phyloP scores from a whole-genome alignment of 2,329 filamentous ascomycete species.

The Talaromyces amestolkiae region DNA sequence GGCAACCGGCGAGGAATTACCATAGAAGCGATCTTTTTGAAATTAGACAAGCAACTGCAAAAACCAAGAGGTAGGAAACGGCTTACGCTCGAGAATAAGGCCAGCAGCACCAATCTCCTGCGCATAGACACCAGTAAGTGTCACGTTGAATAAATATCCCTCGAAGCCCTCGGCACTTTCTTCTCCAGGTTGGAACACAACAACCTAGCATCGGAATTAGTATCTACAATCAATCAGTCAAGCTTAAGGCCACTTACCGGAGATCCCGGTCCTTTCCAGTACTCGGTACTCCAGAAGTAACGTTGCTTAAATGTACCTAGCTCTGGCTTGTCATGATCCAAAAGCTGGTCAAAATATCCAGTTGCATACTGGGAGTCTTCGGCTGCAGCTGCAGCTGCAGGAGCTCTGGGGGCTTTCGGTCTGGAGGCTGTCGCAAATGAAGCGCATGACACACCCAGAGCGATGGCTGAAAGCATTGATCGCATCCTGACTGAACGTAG shows the following conservation, averaged over 20 bases:
- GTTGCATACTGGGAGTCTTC: slow-evolving; percentile 17
- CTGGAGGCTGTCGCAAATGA: slow-evolving; percentile 9
- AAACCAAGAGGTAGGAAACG: neutral
- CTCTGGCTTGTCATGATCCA: slow-evolving; percentile 58
- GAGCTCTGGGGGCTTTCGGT: neutral
- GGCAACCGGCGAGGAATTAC: slow-evolving; percentile 53
- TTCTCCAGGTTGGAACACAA: slow-evolving; percentile 56
- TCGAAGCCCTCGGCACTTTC: slow-evolving; percentile 46
- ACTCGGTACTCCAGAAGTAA: slow-evolving; percentile 53
- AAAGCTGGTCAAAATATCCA: slow-evolving; percentile 53
- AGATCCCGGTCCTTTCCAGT: slow-evolving; percentile 55
- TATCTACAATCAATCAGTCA: neutral
- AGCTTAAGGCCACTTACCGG: slow-evolving; percentile 40
- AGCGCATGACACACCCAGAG: slow-evolving; percentile 11
- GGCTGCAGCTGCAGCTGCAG: neutral
- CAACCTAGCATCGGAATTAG: slow-evolving; percentile 33
- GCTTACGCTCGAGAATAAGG: slow-evolving; percentile 55
- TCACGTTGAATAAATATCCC: slow-evolving; percentile 52
- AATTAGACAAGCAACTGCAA: neutral
- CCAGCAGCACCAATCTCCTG: slow-evolving; percentile 55
- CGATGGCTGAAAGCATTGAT: slow-evolving; percentile 6
- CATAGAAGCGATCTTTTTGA: slow-evolving; percentile 55
- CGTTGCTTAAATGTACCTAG: slow-evolving; percentile 56
- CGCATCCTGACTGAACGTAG: slow-evolving; percentile 12
- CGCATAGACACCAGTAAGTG: slow-evolving; percentile 52